Evolutionary conservation across 2,329 filamentous ascomycete species (phyloP).

Genomic region (Colletotrichum musae): DNA sequence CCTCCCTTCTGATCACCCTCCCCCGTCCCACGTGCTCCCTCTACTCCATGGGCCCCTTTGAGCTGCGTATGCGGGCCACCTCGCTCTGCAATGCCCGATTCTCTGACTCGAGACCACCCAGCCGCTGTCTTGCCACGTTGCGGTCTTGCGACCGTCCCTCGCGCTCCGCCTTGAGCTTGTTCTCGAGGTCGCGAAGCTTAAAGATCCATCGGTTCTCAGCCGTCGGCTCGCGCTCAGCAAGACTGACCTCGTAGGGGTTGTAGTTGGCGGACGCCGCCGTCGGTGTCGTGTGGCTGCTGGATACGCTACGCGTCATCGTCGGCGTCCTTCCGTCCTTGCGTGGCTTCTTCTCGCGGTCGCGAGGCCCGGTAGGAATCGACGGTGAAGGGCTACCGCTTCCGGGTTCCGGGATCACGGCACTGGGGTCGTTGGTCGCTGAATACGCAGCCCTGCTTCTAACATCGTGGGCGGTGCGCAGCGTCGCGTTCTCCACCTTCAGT

Average conservation of each 20-base stretch:
- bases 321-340: slow-evolving; percentile 43
- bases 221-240: slow-evolving; percentile 51
- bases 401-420: slow-evolving; percentile 51
- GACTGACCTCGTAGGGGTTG: slow-evolving; percentile 41
- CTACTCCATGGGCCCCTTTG: slow-evolving; percentile 36
- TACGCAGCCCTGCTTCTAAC: slow-evolving; percentile 67
- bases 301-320: slow-evolving; percentile 50
- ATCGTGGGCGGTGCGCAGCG: slow-evolving; percentile 76
- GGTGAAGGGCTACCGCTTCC: slow-evolving; percentile 66
- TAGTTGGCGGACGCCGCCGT: slow-evolving; percentile 32
- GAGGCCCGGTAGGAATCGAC: slow-evolving; percentile 68
- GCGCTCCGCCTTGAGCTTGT: slow-evolving; percentile 88
- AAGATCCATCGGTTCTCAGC: slow-evolving; percentile 85
- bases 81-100: slow-evolving; percentile 78
- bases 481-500: slow-evolving; percentile 77
- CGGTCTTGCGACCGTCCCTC: slow-evolving; percentile 90
- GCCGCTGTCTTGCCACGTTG: slow-evolving; percentile 82
- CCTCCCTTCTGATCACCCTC: background rate
- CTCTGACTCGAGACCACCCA: slow-evolving; percentile 82
- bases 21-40: too few relatives aligned
- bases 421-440: slow-evolving; percentile 55
- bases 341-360: slow-evolving; percentile 52
- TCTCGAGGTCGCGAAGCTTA: slow-evolving; percentile 87
- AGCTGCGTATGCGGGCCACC: slow-evolving; percentile 60
- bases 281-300: slow-evolving; percentile 30